Base-by-base conservation (phyloP, 345 rosid genomes). In the Lepidium africanum region DNA sequence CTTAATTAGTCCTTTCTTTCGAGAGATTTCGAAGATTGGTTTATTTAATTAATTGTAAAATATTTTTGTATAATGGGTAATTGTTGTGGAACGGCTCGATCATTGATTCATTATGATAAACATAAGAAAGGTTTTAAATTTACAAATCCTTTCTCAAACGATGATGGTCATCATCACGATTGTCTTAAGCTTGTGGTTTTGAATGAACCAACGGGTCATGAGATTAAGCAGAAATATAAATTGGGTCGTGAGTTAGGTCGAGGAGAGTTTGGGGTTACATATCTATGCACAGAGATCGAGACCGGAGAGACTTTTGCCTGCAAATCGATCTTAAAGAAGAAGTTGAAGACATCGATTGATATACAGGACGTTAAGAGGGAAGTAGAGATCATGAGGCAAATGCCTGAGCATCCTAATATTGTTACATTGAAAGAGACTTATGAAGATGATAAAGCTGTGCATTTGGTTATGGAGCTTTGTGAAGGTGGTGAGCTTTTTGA, bases 401-500 rank as follows among this genome's bases (percentile, higher is more conserved):
- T 91, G 82, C 96, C 96, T 19, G 14, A 65, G 49, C 96, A 91
- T 65, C 81, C 91, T 1, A 87, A 87, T 56, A 83, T 91, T 13
- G 96, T 91, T 10, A 67, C 83, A 39, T 72, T 91, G 68, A 91
- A 82, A 62, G 90, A 83, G 51, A 82, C 90, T 57, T 91, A 89
- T 27, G 97, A 91, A 81, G 97, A 91, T 72, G 94, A 89, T 61
- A 76, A 70, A 76, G 90, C 96, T 11, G 96, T 91, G n/a, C 97
- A 91, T 73, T 84, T 91, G 84, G 96, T 91, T 56, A 91, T 91
- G 97, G 97, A 89, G 75, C 71, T 91, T 60, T 91, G 97, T 63
- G 96, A 91, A 70, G 97, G 97, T 6, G 97, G 97, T 32, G 97
- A 91, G 65, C 81, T 91, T 77, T 91, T 91, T 15, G 97, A 91